Percentiles rank a stretch among this genome's conserved stretches.
These are phyloP conservation scores for Wallacemonas sp. DNA, from an alignment of 208 protist species.

Conservation along the genomic window DNA sequence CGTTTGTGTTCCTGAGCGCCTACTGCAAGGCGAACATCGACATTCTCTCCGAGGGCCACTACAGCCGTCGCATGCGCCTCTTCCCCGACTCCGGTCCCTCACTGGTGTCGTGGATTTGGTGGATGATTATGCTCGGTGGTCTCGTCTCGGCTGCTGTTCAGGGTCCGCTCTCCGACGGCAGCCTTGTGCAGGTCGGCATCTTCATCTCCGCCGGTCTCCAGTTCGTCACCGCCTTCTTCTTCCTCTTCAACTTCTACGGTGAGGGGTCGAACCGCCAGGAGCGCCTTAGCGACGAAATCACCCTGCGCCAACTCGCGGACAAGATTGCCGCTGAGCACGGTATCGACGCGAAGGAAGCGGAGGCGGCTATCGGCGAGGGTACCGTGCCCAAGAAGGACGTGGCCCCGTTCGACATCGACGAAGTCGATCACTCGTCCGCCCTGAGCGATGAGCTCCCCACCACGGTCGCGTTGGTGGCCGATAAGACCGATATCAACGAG, in stretches of 20 bases:
- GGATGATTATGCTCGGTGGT: slow-evolving; percentile 49
- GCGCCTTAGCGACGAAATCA: slow-evolving; percentile 22
- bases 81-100: slow-evolving; percentile 43
- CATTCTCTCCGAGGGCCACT: slow-evolving; percentile 77
- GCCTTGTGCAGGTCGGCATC: slow-evolving; percentile 40
- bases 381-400: neutral
- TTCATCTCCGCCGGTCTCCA: slow-evolving; percentile 59
- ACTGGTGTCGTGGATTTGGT: slow-evolving; percentile 73
- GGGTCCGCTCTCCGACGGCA: slow-evolving; percentile 55
- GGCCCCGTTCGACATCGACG: slow-evolving; percentile 9
- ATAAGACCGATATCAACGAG: neutral
- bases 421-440: neutral
- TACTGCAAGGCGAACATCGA: slow-evolving; percentile 74
- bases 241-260: slow-evolving; percentile 67
- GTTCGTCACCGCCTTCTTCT: slow-evolving; percentile 53
- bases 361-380: neutral
- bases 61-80: slow-evolving; percentile 66
- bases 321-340: slow-evolving; percentile 14
- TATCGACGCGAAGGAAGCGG: neutral
- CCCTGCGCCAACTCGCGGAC: neutral
- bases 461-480: neutral
- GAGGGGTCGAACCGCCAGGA: slow-evolving; percentile 63
- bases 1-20: slow-evolving; percentile 54
- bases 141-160: slow-evolving; percentile 44
- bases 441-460: neutral